Percentiles rank a stretch among this genome's conserved stretches.
These are phyloP conservation scores for Alliaria petiolata DNA, from an alignment of 345 rosid genomes.

Conservation along the genomic window DNA sequence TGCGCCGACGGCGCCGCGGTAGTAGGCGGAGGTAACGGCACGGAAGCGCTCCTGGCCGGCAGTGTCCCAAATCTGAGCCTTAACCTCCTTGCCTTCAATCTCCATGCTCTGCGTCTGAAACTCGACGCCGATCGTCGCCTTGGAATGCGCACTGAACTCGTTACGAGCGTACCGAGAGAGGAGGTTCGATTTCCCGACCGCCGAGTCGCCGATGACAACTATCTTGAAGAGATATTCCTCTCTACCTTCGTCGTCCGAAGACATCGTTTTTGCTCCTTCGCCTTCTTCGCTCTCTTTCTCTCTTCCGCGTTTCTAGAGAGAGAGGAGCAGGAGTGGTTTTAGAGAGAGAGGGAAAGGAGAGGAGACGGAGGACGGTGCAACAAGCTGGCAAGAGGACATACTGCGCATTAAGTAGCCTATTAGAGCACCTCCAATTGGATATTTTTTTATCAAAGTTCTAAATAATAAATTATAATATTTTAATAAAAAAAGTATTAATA, in stretches of 20 bases:
- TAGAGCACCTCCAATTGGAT: too few relatives aligned
- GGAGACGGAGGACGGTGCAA: constrained; percentile 15
- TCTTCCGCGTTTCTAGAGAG: constrained; percentile 8
- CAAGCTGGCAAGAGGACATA: constrained; percentile 41
- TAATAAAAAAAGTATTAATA: too few relatives aligned
- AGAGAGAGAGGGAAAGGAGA: neutral
- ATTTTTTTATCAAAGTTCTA: too few relatives aligned
- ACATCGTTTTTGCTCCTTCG: constrained; percentile 1
- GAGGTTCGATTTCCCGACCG: constrained; percentile 87
- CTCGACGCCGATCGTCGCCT: constrained; percentile 92
- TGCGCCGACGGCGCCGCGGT: constrained; percentile 92
- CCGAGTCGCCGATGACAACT: constrained; percentile 86
- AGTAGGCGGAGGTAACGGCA: constrained; percentile 92
- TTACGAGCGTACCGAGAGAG: constrained; percentile 79
- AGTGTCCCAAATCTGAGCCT: constrained; percentile 98
- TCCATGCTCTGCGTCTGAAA: constrained; percentile 89
- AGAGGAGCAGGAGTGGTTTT: neutral
- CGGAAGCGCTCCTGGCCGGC: constrained; percentile 97
- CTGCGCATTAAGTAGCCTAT: constrained; percentile 50
- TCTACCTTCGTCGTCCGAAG: constrained; percentile 60
- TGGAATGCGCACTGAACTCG: constrained; percentile 81
- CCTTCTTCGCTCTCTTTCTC: neutral
- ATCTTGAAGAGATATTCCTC: constrained; percentile 86
- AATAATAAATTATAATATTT: too few relatives aligned
- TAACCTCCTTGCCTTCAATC: constrained; percentile 83